Base-by-base conservation (phyloP, 75 land plant genomes). In the Pinus taeda region DNA sequence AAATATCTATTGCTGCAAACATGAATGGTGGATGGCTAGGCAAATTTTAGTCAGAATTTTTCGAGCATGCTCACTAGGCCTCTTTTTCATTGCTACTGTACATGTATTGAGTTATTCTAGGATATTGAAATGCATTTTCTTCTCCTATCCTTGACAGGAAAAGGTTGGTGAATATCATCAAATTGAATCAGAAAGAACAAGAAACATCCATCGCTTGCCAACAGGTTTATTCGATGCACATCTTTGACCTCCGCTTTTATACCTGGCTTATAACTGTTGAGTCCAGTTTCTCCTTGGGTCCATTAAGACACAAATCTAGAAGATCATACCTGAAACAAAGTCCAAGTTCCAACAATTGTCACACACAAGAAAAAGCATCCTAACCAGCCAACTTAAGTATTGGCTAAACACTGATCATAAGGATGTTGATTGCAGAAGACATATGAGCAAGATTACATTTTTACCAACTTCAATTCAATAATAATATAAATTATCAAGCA, bases 221-320 rank as follows among this genome's bases (percentile, higher is more conserved):
- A 24, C 24, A n/a, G 9, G 72, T 69, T 42, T n/a, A 42, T 39
- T 42, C 53, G 39, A 37, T 42, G 22, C 14, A 42, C 22, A 13
- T 42, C 12, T 42, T 42, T 18, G 15, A 72, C 3, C 55, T 57
- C 6, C 13, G 77, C 30, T 76, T 4, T 55, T 73, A 22, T 86
- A 97, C 99, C 99, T 97, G 99, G 72, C 99, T 95, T 67, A 97
- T 78, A 67, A 97, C 94, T 37, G 98, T 97, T 59, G 99, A 95
- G 80, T 97, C 89, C 24, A 97, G 87, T 85, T 95, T 95, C 36
- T 95, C 98, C 81, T 97, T 97, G 42, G 98, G 99, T 30, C 99
- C 99, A 83, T 91, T 95, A 49, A 82, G 81, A 82, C 95, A 96
- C 49, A 95, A 82, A 78, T 94, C 95, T 74, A 96, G 73, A 75